Base-by-base conservation (phyloP, 2,329 filamentous ascomycete genomes). In the Zasmidium angulare region DNA sequence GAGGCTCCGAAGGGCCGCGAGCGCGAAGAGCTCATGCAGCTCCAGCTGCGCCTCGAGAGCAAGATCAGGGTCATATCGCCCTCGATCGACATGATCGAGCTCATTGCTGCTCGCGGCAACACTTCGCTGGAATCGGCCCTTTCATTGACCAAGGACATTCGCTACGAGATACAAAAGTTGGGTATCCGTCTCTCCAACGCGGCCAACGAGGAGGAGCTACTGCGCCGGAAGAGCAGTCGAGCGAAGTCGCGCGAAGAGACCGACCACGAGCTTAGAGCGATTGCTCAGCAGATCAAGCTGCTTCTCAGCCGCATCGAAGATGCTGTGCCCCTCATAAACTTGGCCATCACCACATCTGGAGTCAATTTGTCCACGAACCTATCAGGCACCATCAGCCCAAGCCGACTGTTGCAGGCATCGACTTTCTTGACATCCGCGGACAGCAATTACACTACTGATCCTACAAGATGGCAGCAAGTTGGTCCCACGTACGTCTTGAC, bases 21-120 rank as follows among this genome's bases (percentile, higher is more conserved):
- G 24, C 82, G 89, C 52, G 84, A 89, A 60, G 90, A 96, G 72
- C 81, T 98, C 3, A 81, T 85, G 58, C 75, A 78, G 1, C 78
- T 97, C 12, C 91, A 96, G 70, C 81, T 86, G 55, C 84, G 88
- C 1, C 81, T 98, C 2, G 86, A 96, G 68, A 87, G 84, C 74
- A 98, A 96, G 74, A 96, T 98, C 68, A 89, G 91, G 86, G 91
- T 96, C 65, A 87, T 97, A 49, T 92, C 91, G 11, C 93, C 93
- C 0, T 90, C 91, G 10, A 93, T 96, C 69, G 91, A 96, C 72
- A 87, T 96, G 80, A 91, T 96, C 68, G 91, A 96, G 74, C 83
- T 97, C 68, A 95, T 95, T 26, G 86, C 88, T 61, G 88, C 88
- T 31, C 84, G 88, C 62, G 88, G 88, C n/a, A 90, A 91, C 64